These are phyloP conservation scores for Dendrothele bispora DNA, from an alignment of 768 basidiomycete species.

Conservation along the genomic window DNA sequence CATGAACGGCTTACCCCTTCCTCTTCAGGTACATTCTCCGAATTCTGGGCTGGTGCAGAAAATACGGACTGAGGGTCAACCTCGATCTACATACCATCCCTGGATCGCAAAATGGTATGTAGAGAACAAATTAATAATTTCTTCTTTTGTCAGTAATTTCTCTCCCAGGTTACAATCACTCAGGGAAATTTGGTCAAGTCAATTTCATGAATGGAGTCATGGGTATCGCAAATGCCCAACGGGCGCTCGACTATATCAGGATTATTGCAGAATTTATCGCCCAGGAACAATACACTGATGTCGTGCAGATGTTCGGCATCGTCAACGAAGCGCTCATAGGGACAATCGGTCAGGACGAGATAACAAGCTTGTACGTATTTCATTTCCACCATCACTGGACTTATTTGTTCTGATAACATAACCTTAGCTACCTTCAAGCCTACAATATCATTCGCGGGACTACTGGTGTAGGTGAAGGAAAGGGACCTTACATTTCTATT, in stretches of 20 bases:
- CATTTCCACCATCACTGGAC: conserved; percentile 25
- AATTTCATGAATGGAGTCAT: conserved; percentile 76
- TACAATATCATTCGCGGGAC: conserved; percentile 68
- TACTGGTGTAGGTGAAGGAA: conserved; percentile 72
- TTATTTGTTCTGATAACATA: conserved; percentile 29
- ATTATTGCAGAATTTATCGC: conserved; percentile 79
- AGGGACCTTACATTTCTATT: conserved; percentile 55
- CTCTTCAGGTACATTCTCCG: conserved; percentile 64
- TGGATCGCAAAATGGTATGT: conserved; percentile 71
- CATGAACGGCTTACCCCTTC: neutral
- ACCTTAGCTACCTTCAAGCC: conserved; percentile 54
- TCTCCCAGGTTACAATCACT: conserved; percentile 54
- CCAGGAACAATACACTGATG: conserved; percentile 70
- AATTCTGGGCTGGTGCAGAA: conserved; percentile 79
- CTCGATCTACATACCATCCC: conserved; percentile 81
- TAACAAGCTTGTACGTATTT: conserved; percentile 64
- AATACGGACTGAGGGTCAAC: conserved; percentile 85
- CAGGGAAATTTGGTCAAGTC: conserved; percentile 56
- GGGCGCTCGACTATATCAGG: conserved; percentile 77
- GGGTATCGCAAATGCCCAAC: conserved; percentile 86
- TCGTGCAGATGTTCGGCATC: conserved; percentile 65
- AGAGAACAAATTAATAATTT: conserved; percentile 36
- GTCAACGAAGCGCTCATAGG: conserved; percentile 58
- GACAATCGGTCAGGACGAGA: conserved; percentile 53
- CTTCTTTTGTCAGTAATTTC: conserved; percentile 18